phyloP scores from a whole-genome alignment of 805 yeast species.

The Ogataea ramenticola region DNA sequence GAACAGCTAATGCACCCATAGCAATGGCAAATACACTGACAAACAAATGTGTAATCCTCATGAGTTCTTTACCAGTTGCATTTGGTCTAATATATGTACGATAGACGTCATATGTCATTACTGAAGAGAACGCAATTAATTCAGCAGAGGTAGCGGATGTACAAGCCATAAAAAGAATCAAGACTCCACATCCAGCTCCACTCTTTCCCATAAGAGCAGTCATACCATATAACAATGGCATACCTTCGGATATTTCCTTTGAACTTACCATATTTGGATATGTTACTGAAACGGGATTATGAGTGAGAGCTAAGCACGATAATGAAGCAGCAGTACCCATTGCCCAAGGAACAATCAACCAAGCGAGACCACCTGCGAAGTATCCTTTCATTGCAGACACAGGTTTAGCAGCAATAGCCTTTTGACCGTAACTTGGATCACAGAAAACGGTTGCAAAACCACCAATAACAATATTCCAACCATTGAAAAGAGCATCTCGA shows the following conservation, averaged over 20 bases:
- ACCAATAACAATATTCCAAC: conserved; percentile 31
- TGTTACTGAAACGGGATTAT: conserved; percentile 15
- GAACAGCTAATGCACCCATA: conserved; percentile 30
- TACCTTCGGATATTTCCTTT: conserved; percentile 38
- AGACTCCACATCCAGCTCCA: conserved; percentile 42
- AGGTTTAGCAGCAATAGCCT: conserved; percentile 34
- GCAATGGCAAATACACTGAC: conserved; percentile 30
- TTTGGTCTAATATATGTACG: conserved; percentile 43
- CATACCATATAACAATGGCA: conserved; percentile 46
- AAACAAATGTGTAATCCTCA: conserved; percentile 35
- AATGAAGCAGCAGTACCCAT: conserved; percentile 29
- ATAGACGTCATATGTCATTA: conserved; percentile 44
- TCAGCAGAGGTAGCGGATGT: conserved; percentile 53
- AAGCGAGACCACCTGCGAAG: conserved; percentile 35
- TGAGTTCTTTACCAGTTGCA: conserved; percentile 41
- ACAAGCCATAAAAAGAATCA: conserved; percentile 44
- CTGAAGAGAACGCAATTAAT: conserved; percentile 43
- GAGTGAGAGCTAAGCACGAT: conserved; percentile 30
- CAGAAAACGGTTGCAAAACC: conserved; percentile 27
- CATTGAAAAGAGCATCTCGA: conserved; percentile 27
- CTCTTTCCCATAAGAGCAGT: conserved; percentile 43
- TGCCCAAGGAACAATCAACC: conserved; percentile 36
- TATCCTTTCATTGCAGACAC: conserved; percentile 33
- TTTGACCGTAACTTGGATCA: conserved; percentile 23
- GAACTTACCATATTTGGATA: conserved; percentile 25